These are phyloP conservation scores for Pinguiococcus pyrenoidosus DNA, from an alignment of 108 stramenopile species.

Conservation along the genomic window DNA sequence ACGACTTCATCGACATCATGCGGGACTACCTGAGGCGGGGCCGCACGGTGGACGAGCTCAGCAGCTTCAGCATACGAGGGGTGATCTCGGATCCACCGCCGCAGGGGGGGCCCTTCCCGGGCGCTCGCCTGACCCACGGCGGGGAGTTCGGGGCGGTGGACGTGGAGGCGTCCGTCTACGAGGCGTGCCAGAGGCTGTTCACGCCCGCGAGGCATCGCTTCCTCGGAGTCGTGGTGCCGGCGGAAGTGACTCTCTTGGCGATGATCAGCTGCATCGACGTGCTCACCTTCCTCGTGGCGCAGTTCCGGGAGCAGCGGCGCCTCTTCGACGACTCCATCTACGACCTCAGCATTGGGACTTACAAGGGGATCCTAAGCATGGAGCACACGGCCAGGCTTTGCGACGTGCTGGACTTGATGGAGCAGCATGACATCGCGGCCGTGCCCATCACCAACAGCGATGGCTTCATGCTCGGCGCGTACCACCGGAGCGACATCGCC, in stretches of 20 bases:
- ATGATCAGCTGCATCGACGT: constrained; percentile 69
- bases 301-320: constrained; percentile 81
- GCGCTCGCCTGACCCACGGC: no score
- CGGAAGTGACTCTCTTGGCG: constrained; percentile 63
- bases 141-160: no score
- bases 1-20: constrained; percentile 87
- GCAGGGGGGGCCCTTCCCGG: not conserved
- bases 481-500: constrained; percentile 70
- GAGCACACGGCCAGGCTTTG: constrained; percentile 54
- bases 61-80: constrained; percentile 8
- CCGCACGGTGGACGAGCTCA: constrained; percentile 9
- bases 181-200: constrained; percentile 54
- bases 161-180: no score
- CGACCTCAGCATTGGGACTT: constrained; percentile 79
- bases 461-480: constrained; percentile 54
- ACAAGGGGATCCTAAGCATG: constrained; percentile 61
- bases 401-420: constrained; percentile 41
- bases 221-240: constrained; percentile 64
- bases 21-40: constrained; percentile 49
- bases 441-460: constrained; percentile 54
- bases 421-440: constrained; percentile 10
- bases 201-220: constrained; percentile 48
- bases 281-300: constrained; percentile 73
- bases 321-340: constrained; percentile 82
- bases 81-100: not conserved